Conservation (phyloP, 768 basidiomycete species). For the Lactarius hengduanensis region DNA sequence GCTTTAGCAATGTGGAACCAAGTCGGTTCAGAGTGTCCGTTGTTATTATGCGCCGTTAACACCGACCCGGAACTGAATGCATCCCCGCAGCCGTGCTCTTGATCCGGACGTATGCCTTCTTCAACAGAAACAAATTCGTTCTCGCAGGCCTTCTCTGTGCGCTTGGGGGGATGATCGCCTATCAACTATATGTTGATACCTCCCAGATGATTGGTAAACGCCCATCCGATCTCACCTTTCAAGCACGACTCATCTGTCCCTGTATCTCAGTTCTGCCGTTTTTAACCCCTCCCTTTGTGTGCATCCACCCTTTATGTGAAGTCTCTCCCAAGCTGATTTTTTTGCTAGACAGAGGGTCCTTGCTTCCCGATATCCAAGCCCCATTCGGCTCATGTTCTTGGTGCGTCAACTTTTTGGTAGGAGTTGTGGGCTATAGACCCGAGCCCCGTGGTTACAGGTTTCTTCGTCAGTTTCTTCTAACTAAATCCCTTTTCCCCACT, state of each 20-base stretch:
- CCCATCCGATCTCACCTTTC: not conserved
- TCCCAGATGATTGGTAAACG: conserved; percentile 72
- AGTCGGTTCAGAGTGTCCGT: conserved; percentile 73
- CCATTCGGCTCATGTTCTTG: conserved; percentile 78
- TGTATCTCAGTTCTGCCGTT: conserved; percentile 47
- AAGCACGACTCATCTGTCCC: conserved; percentile 1
- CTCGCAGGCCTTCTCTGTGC: conserved; percentile 62
- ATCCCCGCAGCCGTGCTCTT: conserved; percentile 60
- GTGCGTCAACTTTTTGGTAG: conserved; percentile 38
- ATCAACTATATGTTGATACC: conserved; percentile 77
- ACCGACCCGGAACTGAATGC: conserved; percentile 13
- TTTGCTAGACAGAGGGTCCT: conserved; percentile 52
- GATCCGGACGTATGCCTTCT: conserved; percentile 84
- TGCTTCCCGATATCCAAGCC: conserved; percentile 82
- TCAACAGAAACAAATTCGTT: conserved; percentile 72
- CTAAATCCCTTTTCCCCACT: not conserved
- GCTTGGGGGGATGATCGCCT: conserved; percentile 70
- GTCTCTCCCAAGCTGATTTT: conserved; percentile 9
- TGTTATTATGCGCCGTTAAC: not conserved
- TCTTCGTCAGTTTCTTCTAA: conserved; percentile 31
- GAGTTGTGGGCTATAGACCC: not conserved
- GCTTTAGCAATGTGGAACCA: conserved; percentile 86
- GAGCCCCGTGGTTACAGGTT: conserved; percentile 41
- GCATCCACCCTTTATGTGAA: conserved; percentile 24
- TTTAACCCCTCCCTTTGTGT: conserved; percentile 59